Base-by-base conservation (phyloP, 139 green algal species). In the Chlamydomonas sphaeroides region DNA sequence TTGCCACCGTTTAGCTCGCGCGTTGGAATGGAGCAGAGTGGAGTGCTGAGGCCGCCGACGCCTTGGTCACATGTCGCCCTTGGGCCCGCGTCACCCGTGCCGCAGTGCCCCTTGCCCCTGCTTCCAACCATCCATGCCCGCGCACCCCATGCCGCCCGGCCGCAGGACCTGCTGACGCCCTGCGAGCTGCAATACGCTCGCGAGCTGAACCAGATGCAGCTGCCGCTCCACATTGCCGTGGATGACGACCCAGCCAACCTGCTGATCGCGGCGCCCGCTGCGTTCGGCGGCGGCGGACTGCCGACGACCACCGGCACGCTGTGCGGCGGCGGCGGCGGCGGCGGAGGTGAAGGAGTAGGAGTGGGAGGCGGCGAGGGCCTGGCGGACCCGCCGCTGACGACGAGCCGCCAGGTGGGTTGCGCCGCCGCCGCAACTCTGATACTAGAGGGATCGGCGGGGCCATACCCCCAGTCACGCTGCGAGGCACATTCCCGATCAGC, bases 131-230 rank as follows among this genome's bases (percentile, higher is more conserved):
- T 36, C 4, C 30, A 5, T 65, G 4, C 28, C 30, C 59, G 30
- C 8, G 28, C 28, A 17, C 30, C 6, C 59, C 26, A n/a, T n/a
- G n/a, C n/a, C 10, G 18, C 36, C 39, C 3, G 30, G 10, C 28
- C 36, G 8, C 75, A 88, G 83, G 84, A 88, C 61, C 61, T 88
- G 48, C 84, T 88, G 23, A 76, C 84, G 3, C 77, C 76, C 2
- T 65, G 42, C 51, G 84, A 88, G 63, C 65, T 82, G 59, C 78
- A 83, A 41, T 85, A 82, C 39, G 84, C 41, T 0, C 63, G 78
- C 36, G 84, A 88, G 84, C 70, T 88, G 39, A 88, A 85, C 70
- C 36, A 65, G 45, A 85, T 88, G 84, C 75, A 79, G 25, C 67
- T 85, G 33, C 84, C 84, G 33, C 53, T 85, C 59, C 78, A 85